phyloP scores from a whole-genome alignment of 2,329 filamentous ascomycete genomes.

The Neopestalotiopsis sp. region DNA sequence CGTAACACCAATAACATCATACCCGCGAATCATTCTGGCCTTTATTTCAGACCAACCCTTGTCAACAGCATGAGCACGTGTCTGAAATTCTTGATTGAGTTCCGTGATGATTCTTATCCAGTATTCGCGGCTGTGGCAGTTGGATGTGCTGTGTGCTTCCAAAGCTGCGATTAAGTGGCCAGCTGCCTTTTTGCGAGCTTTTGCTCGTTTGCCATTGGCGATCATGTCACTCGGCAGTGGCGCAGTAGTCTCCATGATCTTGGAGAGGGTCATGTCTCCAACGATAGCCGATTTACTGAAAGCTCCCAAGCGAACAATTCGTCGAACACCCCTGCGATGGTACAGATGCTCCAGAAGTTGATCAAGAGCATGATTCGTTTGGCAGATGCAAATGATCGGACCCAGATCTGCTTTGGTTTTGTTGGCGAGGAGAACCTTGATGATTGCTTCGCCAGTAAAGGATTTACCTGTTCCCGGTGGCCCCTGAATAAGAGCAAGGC shows the following conservation, averaged over 20 bases:
- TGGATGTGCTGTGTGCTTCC: background rate
- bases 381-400: slow-evolving; percentile 58
- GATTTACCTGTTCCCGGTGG: slow-evolving; percentile 75
- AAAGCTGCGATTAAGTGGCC: background rate
- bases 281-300: slow-evolving; percentile 61
- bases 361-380: slow-evolving; percentile 57
- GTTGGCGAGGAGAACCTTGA: slow-evolving; percentile 57
- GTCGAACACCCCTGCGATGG: slow-evolving; percentile 47
- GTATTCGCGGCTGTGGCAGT: slow-evolving; percentile 17
- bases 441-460: slow-evolving; percentile 63
- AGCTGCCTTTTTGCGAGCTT: background rate
- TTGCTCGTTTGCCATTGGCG: slow-evolving; percentile 24
- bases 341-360: slow-evolving; percentile 64
- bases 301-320: slow-evolving; percentile 67
- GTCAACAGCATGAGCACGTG: slow-evolving; percentile 36
- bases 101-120: slow-evolving; percentile 17
- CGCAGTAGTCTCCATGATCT: slow-evolving; percentile 18
- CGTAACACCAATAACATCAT: slow-evolving; percentile 62
- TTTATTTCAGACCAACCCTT: slow-evolving; percentile 32
- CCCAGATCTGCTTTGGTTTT: slow-evolving; percentile 46
- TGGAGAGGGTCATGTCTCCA: slow-evolving; percentile 51
- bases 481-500: slow-evolving; percentile 69
- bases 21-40: slow-evolving; percentile 34
- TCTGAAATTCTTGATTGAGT: background rate
- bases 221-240: slow-evolving; percentile 11